A percentile compares a stretch with the other conserved stretches of the same genome.
These are phyloP conservation scores for Cyclotella baltica DNA, from an alignment of 108 stramenopile species.

Conservation along the genomic window DNA sequence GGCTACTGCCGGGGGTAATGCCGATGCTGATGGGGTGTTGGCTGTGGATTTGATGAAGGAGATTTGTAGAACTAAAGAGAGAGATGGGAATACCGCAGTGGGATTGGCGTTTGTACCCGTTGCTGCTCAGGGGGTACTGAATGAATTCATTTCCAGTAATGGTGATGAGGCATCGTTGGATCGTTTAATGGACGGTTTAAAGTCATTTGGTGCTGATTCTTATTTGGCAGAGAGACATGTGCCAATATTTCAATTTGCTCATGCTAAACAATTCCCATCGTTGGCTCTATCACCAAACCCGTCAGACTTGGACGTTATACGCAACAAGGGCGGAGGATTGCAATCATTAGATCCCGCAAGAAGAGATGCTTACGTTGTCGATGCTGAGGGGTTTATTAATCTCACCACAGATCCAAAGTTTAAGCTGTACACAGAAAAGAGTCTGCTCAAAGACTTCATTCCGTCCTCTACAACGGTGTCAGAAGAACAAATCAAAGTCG, in stretches of 20 bases:
- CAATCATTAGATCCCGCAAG: constrained; percentile 66
- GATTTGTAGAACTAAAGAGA: constrained; percentile 52
- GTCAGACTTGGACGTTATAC: constrained; percentile 62
- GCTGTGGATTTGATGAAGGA: constrained; percentile 56
- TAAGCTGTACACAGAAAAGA: constrained; percentile 81
- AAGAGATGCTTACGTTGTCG: constrained; percentile 69
- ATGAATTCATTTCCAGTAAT: constrained; percentile 49
- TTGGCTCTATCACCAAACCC: constrained; percentile 73
- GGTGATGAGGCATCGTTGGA: constrained; percentile 6
- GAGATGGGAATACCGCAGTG: constrained; percentile 61
- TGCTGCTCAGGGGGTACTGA: constrained; percentile 61
- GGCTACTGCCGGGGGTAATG: constrained; percentile 29
- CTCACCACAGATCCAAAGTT: constrained; percentile 77
- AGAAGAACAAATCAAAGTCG: constrained; percentile 34
- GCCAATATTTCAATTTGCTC: constrained; percentile 70
- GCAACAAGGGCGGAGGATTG: constrained; percentile 57
- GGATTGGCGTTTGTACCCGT: constrained; percentile 70
- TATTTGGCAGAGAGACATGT: constrained; percentile 48
- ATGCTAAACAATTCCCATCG: constrained; percentile 46
- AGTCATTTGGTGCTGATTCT: constrained; percentile 45
- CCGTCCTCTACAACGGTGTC: constrained; percentile 20
- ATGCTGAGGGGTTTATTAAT: constrained; percentile 80
- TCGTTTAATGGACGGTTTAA: constrained; percentile 38
- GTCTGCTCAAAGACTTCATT: constrained; percentile 77
- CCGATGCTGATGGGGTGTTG: constrained; percentile 56